Evolutionary conservation across 2,329 filamentous ascomycete species (phyloP).

Genomic region (Paraphaeosphaeria minitans): DNA sequence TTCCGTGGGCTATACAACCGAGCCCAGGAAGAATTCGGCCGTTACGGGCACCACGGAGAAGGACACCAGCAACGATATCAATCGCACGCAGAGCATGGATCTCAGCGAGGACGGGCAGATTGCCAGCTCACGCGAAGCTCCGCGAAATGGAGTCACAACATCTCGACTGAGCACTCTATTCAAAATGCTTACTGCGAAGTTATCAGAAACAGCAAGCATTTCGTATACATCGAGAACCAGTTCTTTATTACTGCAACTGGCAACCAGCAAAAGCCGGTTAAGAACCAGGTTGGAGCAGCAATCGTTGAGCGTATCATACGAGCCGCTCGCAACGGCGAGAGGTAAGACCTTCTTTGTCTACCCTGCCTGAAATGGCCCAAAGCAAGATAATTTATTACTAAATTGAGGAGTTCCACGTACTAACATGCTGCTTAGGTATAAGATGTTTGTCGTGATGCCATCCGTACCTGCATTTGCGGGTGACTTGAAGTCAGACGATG

Average conservation of each 20-base stretch:
- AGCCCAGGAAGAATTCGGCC: conserved; percentile 32
- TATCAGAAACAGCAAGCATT: conserved; percentile 71
- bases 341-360: conserved; percentile 47
- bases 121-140: conserved; percentile 48
- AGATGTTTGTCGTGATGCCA: conserved; percentile 78
- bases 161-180: conserved; percentile 70
- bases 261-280: conserved; percentile 72
- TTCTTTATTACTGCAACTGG: conserved; percentile 86
- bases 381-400: no score
- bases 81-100: conserved; percentile 39
- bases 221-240: conserved; percentile 82
- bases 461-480: conserved; percentile 83
- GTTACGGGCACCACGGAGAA: conserved; percentile 28
- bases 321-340: conserved; percentile 67
- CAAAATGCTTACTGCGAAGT: conserved; percentile 80
- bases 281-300: conserved; percentile 77
- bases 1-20: conserved; percentile 36
- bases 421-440: conserved; percentile 50
- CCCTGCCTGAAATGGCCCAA: no score
- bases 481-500: conserved; percentile 73
- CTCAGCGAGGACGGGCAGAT: conserved; percentile 36
- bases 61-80: conserved; percentile 25
- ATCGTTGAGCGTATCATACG: conserved; percentile 78
- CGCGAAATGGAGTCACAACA: conserved; percentile 65
- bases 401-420: not conserved